Conservation (phyloP, 345 rosid genomes). For the Syzygium jambos region DNA sequence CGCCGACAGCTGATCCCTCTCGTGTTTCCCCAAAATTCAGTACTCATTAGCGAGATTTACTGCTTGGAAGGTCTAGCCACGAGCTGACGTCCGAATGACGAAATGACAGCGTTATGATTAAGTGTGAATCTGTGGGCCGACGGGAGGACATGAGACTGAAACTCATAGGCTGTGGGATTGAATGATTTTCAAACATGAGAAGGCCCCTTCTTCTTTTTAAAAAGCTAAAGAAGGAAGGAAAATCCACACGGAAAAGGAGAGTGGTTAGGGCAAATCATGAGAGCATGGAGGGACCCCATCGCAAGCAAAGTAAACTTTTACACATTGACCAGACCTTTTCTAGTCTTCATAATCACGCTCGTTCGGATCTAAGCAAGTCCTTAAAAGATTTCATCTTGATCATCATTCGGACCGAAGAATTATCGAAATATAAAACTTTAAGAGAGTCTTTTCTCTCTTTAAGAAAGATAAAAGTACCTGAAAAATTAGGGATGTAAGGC, state of each 20-base stretch:
- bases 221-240: neutral
- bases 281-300: neutral
- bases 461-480: no score
- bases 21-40: neutral
- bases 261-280: neutral
- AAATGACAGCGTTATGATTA: neutral
- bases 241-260: neutral
- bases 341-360: no score
- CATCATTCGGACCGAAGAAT: no score
- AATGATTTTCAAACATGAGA: neutral
- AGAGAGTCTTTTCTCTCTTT: no score
- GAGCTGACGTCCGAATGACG: neutral
- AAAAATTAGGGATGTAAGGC: accelerated
- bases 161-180: neutral
- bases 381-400: no score
- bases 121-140: neutral
- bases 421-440: no score
- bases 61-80: neutral
- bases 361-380: no score
- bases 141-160: neutral
- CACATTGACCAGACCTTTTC: no score
- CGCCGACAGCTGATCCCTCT: neutral
- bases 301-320: neutral
- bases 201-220: neutral
- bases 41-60: neutral